Base-by-base conservation (phyloP, 306 rosid species). In the Cucurbita maxima region DNA sequence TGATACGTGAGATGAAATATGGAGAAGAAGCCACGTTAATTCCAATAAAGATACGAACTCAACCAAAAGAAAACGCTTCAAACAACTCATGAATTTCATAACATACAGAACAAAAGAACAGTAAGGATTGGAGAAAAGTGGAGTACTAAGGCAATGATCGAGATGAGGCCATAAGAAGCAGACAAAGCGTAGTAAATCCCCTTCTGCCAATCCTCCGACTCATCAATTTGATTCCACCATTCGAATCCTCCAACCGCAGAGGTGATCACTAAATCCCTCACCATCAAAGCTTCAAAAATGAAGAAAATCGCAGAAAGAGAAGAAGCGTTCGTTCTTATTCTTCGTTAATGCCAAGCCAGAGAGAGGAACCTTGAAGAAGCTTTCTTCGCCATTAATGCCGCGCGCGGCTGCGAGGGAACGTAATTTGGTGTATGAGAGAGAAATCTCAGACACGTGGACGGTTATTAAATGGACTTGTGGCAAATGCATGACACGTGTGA, bases 71-170 rank as follows among this genome's bases (percentile, higher is more conserved):
- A 6, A 45, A 22, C 15, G 16, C 47, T 9, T 20, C 7, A 45
- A 45, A 67, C 15, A 20, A 22, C 25, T 4, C 7, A 25, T 14
- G 74, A 48, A 69, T 3, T 48, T 22, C 25, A 8, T 15, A 52
- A 69, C 25, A 7, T 4, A 56, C 13, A 19, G 70, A 74, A 74
- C 37, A 38, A 41, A 10, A 12, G 41, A 5, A 67, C 12, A 11
- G 16, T 25, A 18, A 54, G 25, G 54, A 16, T 9, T 2, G 14
- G 70, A 58, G 37, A 58, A 18, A 9, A 79, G 64, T 73, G 3
- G 1, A 80, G 71, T 38, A 90, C 91, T 81, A 90, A 79, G 37
- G 94, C 85, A 73, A 83, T 72, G 44, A 86, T 51, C 30, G 96
- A 90, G 55, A 90, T 83, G 10, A 71, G 66, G 36, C 81, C 88